Evolutionary conservation across 164 flowering plant genomes (phyloP), one percentile per base, ranked within the genome.

Genomic region (Platanus orientalis): DNA sequence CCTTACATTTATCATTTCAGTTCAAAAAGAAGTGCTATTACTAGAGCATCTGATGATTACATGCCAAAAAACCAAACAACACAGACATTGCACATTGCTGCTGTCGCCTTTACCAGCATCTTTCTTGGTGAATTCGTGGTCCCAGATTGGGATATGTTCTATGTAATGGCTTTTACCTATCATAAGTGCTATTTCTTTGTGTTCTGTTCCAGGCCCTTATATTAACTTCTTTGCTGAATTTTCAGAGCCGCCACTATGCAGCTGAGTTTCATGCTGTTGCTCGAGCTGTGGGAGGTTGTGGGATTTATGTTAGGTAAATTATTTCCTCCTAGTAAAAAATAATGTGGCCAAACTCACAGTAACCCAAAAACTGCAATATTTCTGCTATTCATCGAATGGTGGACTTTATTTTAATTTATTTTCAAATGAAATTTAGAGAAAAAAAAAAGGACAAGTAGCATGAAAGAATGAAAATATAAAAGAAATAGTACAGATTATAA

Each of bases 131-230:
- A 84, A 79, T 61, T 84, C 34, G 58, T 83, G 34, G 77, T 81
- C 45, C 93, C 93, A 24, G 93, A 87, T 71, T 87, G 93, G 93
- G 89, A 87, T 73, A 84, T 87, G 93, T 84, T 87, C 71, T 80
- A 84, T 73, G 86, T 84, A 78, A 36, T 82, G n/a, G n/a, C 9
- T 47, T 39, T 42, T 34, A 3, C 53, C 54, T 24, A 49, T 29
- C 24, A n/a, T 53, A 17, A 51, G 1, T 24, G 54, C 20, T 26
- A 24, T 16, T 45, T 36, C 28, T 56, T 27, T 21, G 17, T 52
- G 36, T 23, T 32, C 21, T 26, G 10, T 51, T 44, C 16, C 24
- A 24, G 61, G 26, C 29, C 27, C 50, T 30, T 26, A 55, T 39
- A 13, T 39, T 49, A 19, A 56, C 63, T 58, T 34, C 24, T 70